Percentiles rank a stretch among this genome's conserved stretches.
Evolutionary conservation across 2,329 filamentous ascomycete species (phyloP).

Genomic region (Fusarium sp.): DNA sequence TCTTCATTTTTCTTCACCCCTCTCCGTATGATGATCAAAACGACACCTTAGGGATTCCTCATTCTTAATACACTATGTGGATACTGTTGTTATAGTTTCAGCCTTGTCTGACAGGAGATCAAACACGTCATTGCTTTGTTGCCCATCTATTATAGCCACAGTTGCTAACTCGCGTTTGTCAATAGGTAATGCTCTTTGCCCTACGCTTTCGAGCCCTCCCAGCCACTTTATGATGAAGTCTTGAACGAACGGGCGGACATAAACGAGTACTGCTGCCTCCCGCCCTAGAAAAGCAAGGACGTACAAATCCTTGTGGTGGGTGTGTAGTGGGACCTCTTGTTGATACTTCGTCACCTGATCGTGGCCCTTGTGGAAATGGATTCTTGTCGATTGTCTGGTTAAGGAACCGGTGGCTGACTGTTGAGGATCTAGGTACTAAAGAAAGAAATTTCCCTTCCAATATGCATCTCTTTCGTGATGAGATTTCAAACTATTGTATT

Average conservation of each 20-base stretch:
- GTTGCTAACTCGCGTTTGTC: constrained; percentile 55
- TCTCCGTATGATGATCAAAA: constrained; percentile 70
- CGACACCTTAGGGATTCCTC: constrained; percentile 76
- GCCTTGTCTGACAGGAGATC: constrained; percentile 73
- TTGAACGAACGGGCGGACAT: constrained; percentile 80
- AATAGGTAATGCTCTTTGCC: constrained; percentile 57
- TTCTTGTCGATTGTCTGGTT: constrained; percentile 47
- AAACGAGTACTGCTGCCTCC: constrained; percentile 66
- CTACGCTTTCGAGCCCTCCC: constrained; percentile 15
- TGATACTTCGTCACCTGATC: constrained; percentile 76
- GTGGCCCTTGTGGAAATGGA: constrained; percentile 52
- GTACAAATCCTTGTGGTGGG: constrained; percentile 72
- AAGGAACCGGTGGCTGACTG: constrained; percentile 50
- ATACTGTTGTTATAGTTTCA: constrained; percentile 73
- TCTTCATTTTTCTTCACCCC: constrained; percentile 21
- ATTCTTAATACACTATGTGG: constrained; percentile 75
- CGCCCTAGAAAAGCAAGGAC: constrained; percentile 67
- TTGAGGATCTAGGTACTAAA: constrained; percentile 53
- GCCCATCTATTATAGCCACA: constrained; percentile 14
- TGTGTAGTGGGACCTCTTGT: constrained; percentile 67
- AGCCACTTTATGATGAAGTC: constrained; percentile 67
- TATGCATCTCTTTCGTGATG: constrained; percentile 58
- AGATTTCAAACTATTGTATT: constrained; percentile 62
- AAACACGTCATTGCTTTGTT: constrained; percentile 39
- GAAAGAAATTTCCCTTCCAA: constrained; percentile 35